These are phyloP conservation scores for Aspergillus pseudotamarii DNA, from an alignment of 2,329 filamentous ascomycete species.

Conservation along the genomic window DNA sequence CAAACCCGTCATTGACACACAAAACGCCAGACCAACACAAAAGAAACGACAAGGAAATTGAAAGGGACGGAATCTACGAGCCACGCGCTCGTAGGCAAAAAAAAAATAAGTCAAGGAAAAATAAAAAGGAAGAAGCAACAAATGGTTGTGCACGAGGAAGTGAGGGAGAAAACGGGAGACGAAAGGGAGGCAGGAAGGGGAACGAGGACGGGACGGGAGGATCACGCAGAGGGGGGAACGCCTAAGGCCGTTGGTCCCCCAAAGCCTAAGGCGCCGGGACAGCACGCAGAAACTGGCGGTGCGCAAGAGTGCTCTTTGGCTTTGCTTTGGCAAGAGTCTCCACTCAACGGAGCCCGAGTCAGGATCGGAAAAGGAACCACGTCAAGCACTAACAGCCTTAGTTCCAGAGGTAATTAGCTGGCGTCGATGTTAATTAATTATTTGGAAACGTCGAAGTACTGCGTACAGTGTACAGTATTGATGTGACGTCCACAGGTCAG, in stretches of 20 bases:
- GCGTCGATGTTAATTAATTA: background rate
- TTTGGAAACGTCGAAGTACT: background rate
- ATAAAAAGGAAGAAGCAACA: constrained; percentile 19
- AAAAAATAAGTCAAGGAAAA: constrained; percentile 15
- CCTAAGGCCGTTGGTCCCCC: constrained; percentile 5
- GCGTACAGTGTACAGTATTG: too few species aligned
- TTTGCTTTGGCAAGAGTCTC: constrained; percentile 3
- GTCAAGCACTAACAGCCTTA: constrained; percentile 6
- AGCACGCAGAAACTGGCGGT: constrained; percentile 3
- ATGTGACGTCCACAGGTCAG: background rate
- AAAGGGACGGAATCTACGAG: constrained; percentile 24
- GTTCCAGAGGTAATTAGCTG: constrained; percentile 7
- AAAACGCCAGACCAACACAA: constrained; percentile 33
- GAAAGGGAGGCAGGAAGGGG: constrained; percentile 16
- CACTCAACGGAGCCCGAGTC: constrained; percentile 5
- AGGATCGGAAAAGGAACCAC: constrained; percentile 1
- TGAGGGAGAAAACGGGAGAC: constrained; percentile 20
- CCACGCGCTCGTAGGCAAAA: constrained; percentile 22
- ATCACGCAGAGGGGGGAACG: constrained; percentile 5
- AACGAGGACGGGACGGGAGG: constrained; percentile 7
- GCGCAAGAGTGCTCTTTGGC: constrained; percentile 3
- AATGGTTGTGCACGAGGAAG: constrained; percentile 15
- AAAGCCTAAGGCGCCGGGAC: constrained; percentile 3
- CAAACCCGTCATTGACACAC: constrained; percentile 24
- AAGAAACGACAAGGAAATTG: constrained; percentile 24